Percentiles rank a stretch among this genome's conserved stretches.
These are phyloP conservation scores for Hyaloscypha variabilis DNA, from an alignment of 495 filamentous ascomycete species.

Conservation along the genomic window DNA sequence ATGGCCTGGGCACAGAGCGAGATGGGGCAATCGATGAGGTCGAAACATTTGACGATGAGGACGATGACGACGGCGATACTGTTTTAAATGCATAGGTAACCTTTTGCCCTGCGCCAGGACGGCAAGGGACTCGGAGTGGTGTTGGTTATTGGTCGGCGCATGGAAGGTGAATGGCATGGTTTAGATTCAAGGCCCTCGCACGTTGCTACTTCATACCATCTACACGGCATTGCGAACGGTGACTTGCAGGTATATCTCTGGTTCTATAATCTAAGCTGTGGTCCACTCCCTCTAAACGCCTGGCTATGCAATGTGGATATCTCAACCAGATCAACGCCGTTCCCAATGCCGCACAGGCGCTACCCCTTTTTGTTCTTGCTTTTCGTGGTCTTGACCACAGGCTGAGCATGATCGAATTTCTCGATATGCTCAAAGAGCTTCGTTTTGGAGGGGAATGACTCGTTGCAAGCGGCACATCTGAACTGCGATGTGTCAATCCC, in stretches of 20 bases:
- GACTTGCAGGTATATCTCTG: background rate
- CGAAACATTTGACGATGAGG: constrained; percentile 72
- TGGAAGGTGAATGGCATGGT: background rate
- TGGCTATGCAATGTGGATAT: constrained; percentile 8
- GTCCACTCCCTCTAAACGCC: background rate
- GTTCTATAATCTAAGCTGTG: background rate
- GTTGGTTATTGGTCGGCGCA: constrained; percentile 2
- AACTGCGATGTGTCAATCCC: constrained; percentile 34
- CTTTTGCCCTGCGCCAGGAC: background rate
- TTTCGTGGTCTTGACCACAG: constrained; percentile 8
- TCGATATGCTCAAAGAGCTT: constrained; percentile 77
- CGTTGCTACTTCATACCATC: background rate
- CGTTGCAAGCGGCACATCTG: constrained; percentile 63
- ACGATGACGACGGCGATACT: constrained; percentile 32
- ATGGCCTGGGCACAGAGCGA: constrained; percentile 57
- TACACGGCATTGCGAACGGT: background rate
- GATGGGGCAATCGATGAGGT: constrained; percentile 86
- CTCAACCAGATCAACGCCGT: background rate
- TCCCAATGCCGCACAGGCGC: background rate
- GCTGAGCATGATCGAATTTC: constrained; percentile 39
- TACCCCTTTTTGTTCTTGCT: constrained; percentile 24
- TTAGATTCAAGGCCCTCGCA: constrained; percentile 8
- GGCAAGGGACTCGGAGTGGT: background rate
- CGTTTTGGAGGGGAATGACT: constrained; percentile 65
- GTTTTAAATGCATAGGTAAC: constrained; percentile 16